Evolutionary conservation across 2,329 filamentous ascomycete species (phyloP).

Genomic region (Colletotrichum gloeosporioides): DNA sequence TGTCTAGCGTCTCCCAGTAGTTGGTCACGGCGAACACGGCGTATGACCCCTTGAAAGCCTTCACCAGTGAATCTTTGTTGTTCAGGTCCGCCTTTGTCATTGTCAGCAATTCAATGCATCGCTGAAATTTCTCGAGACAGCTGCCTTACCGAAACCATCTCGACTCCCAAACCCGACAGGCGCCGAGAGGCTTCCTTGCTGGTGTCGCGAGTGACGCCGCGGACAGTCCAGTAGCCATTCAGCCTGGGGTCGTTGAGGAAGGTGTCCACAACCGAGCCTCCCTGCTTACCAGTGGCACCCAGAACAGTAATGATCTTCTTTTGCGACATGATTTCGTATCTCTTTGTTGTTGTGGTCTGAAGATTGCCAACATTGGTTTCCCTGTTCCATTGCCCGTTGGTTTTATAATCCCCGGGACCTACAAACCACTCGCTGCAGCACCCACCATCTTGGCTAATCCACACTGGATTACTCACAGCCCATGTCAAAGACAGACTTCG

Average conservation of each 20-base stretch:
- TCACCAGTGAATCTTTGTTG: slow-evolving; percentile 45
- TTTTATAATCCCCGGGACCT: neutral
- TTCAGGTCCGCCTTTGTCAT: slow-evolving; percentile 50
- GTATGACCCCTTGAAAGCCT: slow-evolving; percentile 48
- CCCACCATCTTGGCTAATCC: rapidly evolving
- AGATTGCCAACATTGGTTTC: neutral
- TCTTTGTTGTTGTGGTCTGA: neutral
- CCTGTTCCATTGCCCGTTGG: neutral
- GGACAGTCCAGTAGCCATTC: slow-evolving; percentile 52
- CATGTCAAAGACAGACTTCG: neutral
- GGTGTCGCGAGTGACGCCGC: slow-evolving; percentile 60
- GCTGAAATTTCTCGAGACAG: rapidly evolving
- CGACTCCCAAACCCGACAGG: slow-evolving; percentile 50
- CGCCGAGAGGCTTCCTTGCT: slow-evolving; percentile 46
- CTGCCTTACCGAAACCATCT: slow-evolving; percentile 49
- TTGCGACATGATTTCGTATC: neutral
- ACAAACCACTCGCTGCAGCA: rapidly evolving
- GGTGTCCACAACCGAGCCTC: slow-evolving; percentile 56
- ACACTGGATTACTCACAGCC: rapidly evolving
- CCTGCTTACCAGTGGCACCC: slow-evolving; percentile 66
- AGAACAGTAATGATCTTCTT: slow-evolving; percentile 59
- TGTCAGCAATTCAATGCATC: neutral
- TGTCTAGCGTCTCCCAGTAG: slow-evolving; percentile 50
- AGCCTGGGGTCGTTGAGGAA: slow-evolving; percentile 44
- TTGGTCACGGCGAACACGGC: slow-evolving; percentile 59